Percentiles rank a stretch among this genome's conserved stretches.
These are phyloP conservation scores for Lichtheimia ornata DNA, from an alignment of 371 early-diverging fungal species.

Conservation along the genomic window DNA sequence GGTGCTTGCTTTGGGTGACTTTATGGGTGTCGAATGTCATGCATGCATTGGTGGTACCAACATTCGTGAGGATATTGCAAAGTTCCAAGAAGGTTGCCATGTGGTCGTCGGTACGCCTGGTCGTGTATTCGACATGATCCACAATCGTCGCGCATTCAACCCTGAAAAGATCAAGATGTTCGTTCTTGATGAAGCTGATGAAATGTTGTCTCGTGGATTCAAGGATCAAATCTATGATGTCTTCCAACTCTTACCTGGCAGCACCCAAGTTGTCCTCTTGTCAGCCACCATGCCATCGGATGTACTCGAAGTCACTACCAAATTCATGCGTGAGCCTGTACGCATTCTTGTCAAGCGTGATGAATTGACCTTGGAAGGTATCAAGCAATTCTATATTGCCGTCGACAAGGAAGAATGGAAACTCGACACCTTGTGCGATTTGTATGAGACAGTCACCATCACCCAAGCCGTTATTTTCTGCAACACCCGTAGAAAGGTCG, in stretches of 20 bases:
- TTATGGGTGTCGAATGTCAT: conserved; percentile 79
- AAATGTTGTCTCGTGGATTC: conserved; percentile 93
- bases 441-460: conserved; percentile 89
- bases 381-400: conserved; percentile 92
- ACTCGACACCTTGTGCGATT: conserved; percentile 87
- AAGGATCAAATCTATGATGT: conserved; percentile 92
- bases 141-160: conserved; percentile 72
- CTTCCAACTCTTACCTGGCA: conserved; percentile 82
- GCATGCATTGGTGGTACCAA: conserved; percentile 91
- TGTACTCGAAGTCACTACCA: conserved; percentile 86
- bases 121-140: conserved; percentile 91
- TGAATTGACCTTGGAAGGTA: conserved; percentile 92
- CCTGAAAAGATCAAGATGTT: conserved; percentile 84
- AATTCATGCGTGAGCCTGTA: conserved; percentile 92
- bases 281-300: conserved; percentile 93
- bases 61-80: conserved; percentile 78
- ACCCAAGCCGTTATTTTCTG: conserved; percentile 96
- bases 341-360: conserved; percentile 95
- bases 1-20: conserved; percentile 80
- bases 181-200: conserved; percentile 97
- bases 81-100: conserved; percentile 69
- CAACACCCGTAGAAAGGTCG: conserved; percentile 93
- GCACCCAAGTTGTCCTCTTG: conserved; percentile 86
- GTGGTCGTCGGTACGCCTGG: conserved; percentile 94
- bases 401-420: conserved; percentile 91